Base-by-base conservation (phyloP, 495 filamentous ascomycete species). In the Talaromyces adpressus region DNA sequence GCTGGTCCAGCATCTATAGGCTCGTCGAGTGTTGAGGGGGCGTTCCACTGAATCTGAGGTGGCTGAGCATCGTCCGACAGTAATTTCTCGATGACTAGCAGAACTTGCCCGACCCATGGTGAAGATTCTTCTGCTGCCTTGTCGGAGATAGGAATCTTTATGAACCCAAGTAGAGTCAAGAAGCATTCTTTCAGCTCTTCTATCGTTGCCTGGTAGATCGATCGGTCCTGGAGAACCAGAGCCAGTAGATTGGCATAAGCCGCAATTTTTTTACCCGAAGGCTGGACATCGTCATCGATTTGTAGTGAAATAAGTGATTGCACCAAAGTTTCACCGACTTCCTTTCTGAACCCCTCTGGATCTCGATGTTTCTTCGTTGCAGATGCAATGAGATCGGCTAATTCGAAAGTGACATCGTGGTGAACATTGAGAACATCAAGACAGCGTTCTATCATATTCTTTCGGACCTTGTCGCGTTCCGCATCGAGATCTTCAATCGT, bases 231-330 rank as follows among this genome's bases (percentile, higher is more conserved):
- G 23, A 98, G 84, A 54, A 97, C 86, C 59, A 98, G 77, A 3
- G 91, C 93, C 11, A 99, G 79, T 41, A 99, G 84, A 74, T 99
- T 93, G 11, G 94, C 92, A 73, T 93, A 97, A 1, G 95, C 90
- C 20, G 93, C 89, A 64, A 98, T 90, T 68, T 93, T 95, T 70
- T 93, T 89, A 12, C 89, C 91, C 29, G 82, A 75, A 30, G 83
- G 77, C 54, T 84, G 79, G 68, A 89, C 79, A 56, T 93, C 88
- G 25, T 90, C 89, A 47, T 93, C 89, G 65, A 83, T 80, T 63
- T 83, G 81, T 61, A 97, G 81, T 4, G 95, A 98, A 70, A 94
- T 87, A 16, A 99, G 81, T 4, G 92, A 96, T 64, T 91, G 87
- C 3, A 93, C 85, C 58, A 99, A 81, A 4, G 91, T 91, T 32